Base-by-base conservation (phyloP, 1,284 basidiomycete species). In the Papiliotrema flavescens region DNA sequence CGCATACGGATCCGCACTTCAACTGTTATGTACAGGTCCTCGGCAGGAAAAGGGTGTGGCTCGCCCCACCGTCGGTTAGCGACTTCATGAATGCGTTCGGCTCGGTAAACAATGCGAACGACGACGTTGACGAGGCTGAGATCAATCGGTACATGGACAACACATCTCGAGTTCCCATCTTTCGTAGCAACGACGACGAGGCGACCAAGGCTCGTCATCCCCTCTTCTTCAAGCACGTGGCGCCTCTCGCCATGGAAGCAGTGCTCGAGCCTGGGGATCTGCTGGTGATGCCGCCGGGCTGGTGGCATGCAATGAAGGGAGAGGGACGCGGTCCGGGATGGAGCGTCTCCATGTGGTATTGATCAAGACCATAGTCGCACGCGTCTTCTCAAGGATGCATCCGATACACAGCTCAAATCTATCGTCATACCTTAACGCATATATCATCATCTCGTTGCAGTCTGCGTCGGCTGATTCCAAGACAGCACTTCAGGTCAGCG, bases 1-100 rank as follows among this genome's bases (percentile, higher is more conserved):
- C 95, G 2, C 95, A 98, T 76, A 90, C 85, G n/a, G 95, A 98
- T 71, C 93, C 93, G 0, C 96, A 86, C 76, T 91, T 84, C 77
- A 98, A 98, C 71, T 83, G 88, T 61, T 98, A 90, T 73, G 90
- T 86, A 0, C 94, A 98, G 79, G 83, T 95, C 5, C 85, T 90
- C 2, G 94, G 94, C 11, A 76, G 79, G 15, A 98, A 97, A 75
- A 88, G 86, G 4, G 82, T 97, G n/a, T 97, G 94, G 92, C 78
- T 97, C 34, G 90, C 91, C 0, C 88, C 91, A 17, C 90, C 90
- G 2, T 66, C 71, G 6, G 68, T 78, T 17, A 76, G 80, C 0
- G 52, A 76, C 0, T 77, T 74, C 51, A 88, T 91, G 85, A 68
- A 76, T 43, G 66, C 76, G 0, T 82, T 84, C 63, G 57, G 61